phyloP scores from a whole-genome alignment of 345 rosid species.

The Trapa bicornis region DNA sequence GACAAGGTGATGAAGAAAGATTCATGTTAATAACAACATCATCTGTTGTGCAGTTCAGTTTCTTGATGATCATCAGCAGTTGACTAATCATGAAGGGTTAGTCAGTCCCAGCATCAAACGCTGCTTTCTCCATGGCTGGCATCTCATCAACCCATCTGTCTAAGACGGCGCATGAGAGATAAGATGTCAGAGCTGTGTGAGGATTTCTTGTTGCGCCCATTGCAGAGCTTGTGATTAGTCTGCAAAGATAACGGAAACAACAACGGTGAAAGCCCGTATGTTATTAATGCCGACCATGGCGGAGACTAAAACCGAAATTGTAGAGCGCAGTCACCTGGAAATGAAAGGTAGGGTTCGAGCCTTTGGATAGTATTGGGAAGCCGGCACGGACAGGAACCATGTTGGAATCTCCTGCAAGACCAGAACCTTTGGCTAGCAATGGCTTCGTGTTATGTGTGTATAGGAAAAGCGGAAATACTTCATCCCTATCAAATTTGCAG shows the following conservation, averaged over 20 bases:
- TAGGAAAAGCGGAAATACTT: conserved; percentile 28
- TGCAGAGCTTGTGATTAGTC: not conserved
- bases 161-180: conserved; percentile 24
- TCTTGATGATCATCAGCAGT: not conserved
- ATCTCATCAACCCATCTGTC: not conserved
- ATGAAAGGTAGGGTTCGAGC: conserved; percentile 30
- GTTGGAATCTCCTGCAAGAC: not conserved
- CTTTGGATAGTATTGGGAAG: conserved; percentile 16
- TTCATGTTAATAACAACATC: not conserved
- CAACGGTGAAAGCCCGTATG: not conserved
- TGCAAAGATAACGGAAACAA: not conserved
- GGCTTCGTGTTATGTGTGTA: conserved; percentile 16
- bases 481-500: conserved; percentile 10
- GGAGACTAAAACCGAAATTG: not conserved
- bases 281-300: not conserved
- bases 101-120: not conserved
- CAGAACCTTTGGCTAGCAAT: not conserved
- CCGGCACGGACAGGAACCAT: conserved; percentile 27
- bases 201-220: conserved; percentile 4
- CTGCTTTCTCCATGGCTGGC: too few relatives aligned
- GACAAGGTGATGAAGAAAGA: too few relatives aligned
- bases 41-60: not conserved
- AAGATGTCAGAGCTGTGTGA: conserved; percentile 11
- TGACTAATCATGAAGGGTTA: not conserved
- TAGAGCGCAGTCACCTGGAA: conserved; percentile 27